phyloP scores from a whole-genome alignment of 1,284 basidiomycete genomes.

The Pseudomicrostroma phylloplanum region DNA sequence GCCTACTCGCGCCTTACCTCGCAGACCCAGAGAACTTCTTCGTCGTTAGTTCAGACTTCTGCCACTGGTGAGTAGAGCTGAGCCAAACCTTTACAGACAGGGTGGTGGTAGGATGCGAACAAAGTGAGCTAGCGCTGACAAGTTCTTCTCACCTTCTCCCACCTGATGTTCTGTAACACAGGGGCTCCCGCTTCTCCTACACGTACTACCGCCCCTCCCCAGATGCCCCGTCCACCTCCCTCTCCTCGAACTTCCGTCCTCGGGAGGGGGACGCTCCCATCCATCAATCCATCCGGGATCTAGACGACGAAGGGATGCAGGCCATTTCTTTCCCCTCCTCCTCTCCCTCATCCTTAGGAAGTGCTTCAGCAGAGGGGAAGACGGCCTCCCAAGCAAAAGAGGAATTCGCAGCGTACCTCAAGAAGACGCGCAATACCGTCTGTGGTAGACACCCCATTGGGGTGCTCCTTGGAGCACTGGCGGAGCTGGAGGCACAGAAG shows the following conservation, averaged over 20 bases:
- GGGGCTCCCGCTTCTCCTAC: slow-evolving; percentile 83
- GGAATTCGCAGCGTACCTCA: slow-evolving; percentile 62
- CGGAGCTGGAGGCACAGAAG: slow-evolving; percentile 30
- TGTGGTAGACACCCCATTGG: slow-evolving; percentile 68
- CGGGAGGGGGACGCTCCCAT: slow-evolving; percentile 26
- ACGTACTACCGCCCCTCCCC: slow-evolving; percentile 76
- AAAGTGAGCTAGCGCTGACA: background rate
- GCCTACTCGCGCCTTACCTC: slow-evolving; percentile 72
- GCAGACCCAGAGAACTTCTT: slow-evolving; percentile 71
- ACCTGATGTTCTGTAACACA: slow-evolving; percentile 51
- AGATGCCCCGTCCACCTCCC: slow-evolving; percentile 48
- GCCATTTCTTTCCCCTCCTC: slow-evolving; percentile 56
- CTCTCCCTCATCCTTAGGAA: too few relatives aligned
- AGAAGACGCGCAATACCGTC: slow-evolving; percentile 84
- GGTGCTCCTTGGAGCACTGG: background rate
- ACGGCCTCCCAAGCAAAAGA: slow-evolving; percentile 26
- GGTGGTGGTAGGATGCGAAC: background rate
- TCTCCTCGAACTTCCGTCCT: slow-evolving; percentile 11
- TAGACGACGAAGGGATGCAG: slow-evolving; percentile 74
- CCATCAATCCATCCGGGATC: slow-evolving; percentile 62
- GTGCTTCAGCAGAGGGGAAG: slow-evolving; percentile 51
- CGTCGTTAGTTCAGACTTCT: slow-evolving; percentile 92
- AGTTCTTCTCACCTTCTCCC: background rate
- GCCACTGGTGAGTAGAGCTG: slow-evolving; percentile 71
- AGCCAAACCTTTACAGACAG: background rate